Evolutionary conservation across 805 yeast species (phyloP), one percentile per base, ranked within the genome.

Genomic region (Zygosaccharomyces lentus): DNA sequence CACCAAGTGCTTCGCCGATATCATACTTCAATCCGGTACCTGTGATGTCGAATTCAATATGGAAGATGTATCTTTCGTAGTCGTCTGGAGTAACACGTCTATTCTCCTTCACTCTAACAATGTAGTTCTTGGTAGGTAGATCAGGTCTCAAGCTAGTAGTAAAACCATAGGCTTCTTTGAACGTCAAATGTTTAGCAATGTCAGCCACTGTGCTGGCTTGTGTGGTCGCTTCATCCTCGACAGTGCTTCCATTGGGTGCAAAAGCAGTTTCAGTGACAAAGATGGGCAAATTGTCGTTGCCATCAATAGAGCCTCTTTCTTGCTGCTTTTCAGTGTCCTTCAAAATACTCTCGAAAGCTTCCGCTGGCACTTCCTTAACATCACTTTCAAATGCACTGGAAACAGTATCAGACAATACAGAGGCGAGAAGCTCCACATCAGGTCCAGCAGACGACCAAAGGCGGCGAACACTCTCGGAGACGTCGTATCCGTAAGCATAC

Each of bases 1-100:
- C 79, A 61, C 98, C 98, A 50, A 91, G 78, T 16, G 98, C 96
- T 74, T 91, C 98, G 65, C 98, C 98, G 62, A 91, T 88, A 53
- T 83, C 93, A 65, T 91, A 91, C 41, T 80, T 87, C 62, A 91
- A 74, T 21, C 95, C 96, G 30, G 97, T 89, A 43, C 95, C 95
- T 37, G 89, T 69, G 62, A 83, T 78, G 64, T 91, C 98, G 56
- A 91, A 88, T 70, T 91, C 98, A 56, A 91, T 84, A 64, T 91
- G 96, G 87, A 91, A 91, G 58, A 91, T 90, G 69, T 91, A 86
- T 72, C 98, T 87, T 51, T 87, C 87, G 68, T 91, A 91, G 58
- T 87, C 90, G 30, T 59, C 61, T 5, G 98, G 97, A 15, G 98
- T 91, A 51, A 91, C 84, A 59, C 98, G 80, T 71, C 81, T 84